A percentile compares a stretch with the other conserved stretches of the same genome.
These are phyloP conservation scores for Kwoniella sp. DNA, from an alignment of 768 basidiomycete species.

Conservation along the genomic window DNA sequence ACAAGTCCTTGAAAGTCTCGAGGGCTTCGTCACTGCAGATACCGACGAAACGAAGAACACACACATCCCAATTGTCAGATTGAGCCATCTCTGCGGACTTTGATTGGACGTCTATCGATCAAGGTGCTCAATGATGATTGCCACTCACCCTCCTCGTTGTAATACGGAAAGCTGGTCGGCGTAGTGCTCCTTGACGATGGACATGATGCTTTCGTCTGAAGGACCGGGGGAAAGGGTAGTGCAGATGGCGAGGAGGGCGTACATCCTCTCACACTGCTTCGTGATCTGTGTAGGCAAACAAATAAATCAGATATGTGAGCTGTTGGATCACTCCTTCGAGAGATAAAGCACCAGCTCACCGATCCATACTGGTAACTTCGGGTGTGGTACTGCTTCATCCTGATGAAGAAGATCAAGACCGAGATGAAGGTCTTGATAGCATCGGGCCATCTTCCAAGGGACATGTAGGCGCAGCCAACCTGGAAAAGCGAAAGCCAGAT, in stretches of 20 bases:
- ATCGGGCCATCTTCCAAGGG: slow-evolving; percentile 90
- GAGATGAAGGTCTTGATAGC: slow-evolving; percentile 91
- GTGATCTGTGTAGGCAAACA: slow-evolving; percentile 67
- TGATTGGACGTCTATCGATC: too few relatives aligned
- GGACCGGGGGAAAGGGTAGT: slow-evolving; percentile 88
- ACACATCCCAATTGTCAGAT: too few relatives aligned
- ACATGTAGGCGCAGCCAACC: slow-evolving; percentile 95
- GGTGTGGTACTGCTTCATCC: slow-evolving; percentile 96
- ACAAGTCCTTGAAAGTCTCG: slow-evolving; percentile 85
- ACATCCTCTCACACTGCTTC: slow-evolving; percentile 98
- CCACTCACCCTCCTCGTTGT: slow-evolving; percentile 69
- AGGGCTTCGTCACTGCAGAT: slow-evolving; percentile 65
- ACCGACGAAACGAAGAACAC: too few relatives aligned
- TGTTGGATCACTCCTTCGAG: not conserved
- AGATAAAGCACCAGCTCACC: slow-evolving; percentile 58
- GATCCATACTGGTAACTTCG: slow-evolving; percentile 95
- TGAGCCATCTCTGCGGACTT: too few relatives aligned
- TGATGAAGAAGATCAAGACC: slow-evolving; percentile 90
- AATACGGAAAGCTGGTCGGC: slow-evolving; percentile 89
- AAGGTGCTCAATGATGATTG: not conserved
- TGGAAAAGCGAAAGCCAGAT: slow-evolving; percentile 64
- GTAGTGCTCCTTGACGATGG: slow-evolving; percentile 87
- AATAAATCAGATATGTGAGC: slow-evolving; percentile 1
- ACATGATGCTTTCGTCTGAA: slow-evolving; percentile 90
- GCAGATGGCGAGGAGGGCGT: slow-evolving; percentile 90